Evolutionary conservation across 176 grass and related monocot species (phyloP).

Genomic region (Musa beccarii): DNA sequence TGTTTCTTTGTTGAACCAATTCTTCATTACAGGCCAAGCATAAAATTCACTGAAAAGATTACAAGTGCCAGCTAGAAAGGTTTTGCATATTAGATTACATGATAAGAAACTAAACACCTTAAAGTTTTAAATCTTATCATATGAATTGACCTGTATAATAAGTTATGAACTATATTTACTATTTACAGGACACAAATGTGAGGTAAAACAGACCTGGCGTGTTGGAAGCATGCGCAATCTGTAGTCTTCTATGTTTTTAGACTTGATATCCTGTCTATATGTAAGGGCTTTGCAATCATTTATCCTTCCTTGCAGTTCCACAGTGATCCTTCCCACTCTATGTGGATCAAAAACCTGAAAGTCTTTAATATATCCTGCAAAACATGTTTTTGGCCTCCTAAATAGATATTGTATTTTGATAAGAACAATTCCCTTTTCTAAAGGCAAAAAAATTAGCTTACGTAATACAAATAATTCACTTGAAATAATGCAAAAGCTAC

Average conservation of each 20-base stretch:
- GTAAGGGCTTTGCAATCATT: slow-evolving; percentile 85
- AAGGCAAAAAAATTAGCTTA: neutral
- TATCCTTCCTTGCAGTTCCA: slow-evolving; percentile 72
- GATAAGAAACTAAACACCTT: neutral
- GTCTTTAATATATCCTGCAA: slow-evolving; percentile 75
- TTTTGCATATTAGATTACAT: neutral
- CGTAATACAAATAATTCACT: too few relatives aligned
- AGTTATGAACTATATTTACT: neutral
- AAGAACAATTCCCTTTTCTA: too few relatives aligned
- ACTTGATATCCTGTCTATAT: slow-evolving; percentile 63
- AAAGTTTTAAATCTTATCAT: neutral
- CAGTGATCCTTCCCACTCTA: slow-evolving; percentile 82
- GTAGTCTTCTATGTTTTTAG: slow-evolving; percentile 83
- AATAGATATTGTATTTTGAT: too few relatives aligned
- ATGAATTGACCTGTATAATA: neutral
- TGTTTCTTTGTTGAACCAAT: too few relatives aligned
- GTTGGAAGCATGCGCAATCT: slow-evolving; percentile 72
- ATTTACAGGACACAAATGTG: neutral
- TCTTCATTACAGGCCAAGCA: too few relatives aligned
- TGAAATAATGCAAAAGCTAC: too few relatives aligned
- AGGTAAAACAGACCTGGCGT: slow-evolving; percentile 42
- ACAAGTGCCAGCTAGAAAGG: too few relatives aligned
- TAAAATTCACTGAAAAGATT: too few relatives aligned
- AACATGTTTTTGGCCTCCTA: neutral
- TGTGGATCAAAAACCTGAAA: slow-evolving; percentile 75